Evolutionary conservation across 1,284 basidiomycete species (phyloP), one percentile per base, ranked within the genome.

Genomic region (Puccinia polysora): DNA sequence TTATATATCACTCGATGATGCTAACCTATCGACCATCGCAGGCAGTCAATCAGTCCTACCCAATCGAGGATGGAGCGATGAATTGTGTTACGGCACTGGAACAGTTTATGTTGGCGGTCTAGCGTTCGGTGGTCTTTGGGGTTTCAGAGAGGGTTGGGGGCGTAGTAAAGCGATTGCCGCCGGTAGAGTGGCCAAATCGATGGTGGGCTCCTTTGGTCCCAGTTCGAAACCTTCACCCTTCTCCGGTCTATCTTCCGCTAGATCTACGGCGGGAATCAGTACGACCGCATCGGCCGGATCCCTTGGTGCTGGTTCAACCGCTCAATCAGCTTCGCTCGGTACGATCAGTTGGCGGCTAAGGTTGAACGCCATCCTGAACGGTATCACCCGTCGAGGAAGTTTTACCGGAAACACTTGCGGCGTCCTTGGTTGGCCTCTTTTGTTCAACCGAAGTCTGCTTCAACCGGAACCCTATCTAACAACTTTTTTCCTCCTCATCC

Each of bases 321-420:
- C 70, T n/a, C 64, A 64, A 5, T 72, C 68, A n/a, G 50, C 49
- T 36, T 25, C 64, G 1, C 23, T 50, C n/a, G 47, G 49, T 34
- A 75, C 15, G 56, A 62, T 38, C 55, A 73, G 47, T 64, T 76
- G 18, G 73, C 85, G 92, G 75, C 83, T 99, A 79, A 88, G 96
- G 83, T 88, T 98, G 83, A 99, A 98, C 83, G 94, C 91, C 77
- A 83, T 98, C 74, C 85, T 98, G 77, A 99, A 98, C 84, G 89
- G 91, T 80, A 87, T 97, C 80, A 97, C 95, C 74, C 85, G 95
- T 81, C 86, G 96, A 82, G 96, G 96, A 53, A 94, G 90, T 65
- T 97, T 97, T 82, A 88, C 97, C 81, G 96, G 94, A 78, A 99
- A 98, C 84, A 97, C 91, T 79, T 91, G 94, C 79, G 96, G 96